Evolutionary conservation across 768 basidiomycete genomes (phyloP), one percentile per base, ranked within the genome.

Genomic region (Boletus edulis): DNA sequence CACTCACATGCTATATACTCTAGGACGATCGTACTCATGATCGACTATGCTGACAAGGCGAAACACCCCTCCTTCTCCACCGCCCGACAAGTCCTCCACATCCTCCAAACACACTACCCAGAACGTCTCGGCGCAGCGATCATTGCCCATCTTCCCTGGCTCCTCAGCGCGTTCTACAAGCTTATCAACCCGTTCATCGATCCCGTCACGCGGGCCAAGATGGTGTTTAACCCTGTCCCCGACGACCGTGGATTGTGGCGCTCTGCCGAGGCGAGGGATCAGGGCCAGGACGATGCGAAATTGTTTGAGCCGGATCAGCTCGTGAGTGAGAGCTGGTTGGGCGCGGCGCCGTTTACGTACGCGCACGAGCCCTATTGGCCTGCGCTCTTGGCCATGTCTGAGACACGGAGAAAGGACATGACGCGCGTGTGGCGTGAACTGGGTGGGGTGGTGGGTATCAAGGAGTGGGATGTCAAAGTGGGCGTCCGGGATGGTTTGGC

Each of bases 101-200:
- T 91, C 61, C 76, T 92, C 14, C 91, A 92, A 63, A 80, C 83
- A 22, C 90, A 94, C 66, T 94, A 92, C 62, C 91, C 91, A 0
- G 94, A 96, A 68, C 84, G 94, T 4, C 83, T 96, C 34, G 91
- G 90, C 24, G 66, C 76, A 13, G 81, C 91, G 1, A 70, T 91
- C 41, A 82, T 93, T 63, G 76, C 86, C 55, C 89, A 94, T 62
- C 78, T 94, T n/a, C 92, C 93, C 4, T 93, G 84, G 75, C 67
- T 91, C 47, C 66, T 93, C 48, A 82, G 81, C 52, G 76, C 82
- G 0, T 92, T 93, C 72, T 87, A 83, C 77, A 90, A 86, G 60
- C 69, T 91, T 60, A 85, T 93, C 63, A 81, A 75, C 60, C 89
- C 91, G 1, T 86, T 94, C 65, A 81, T 94, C 49, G 93, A 95